phyloP scores from a whole-genome alignment of 2,329 filamentous ascomycete species.

The Colletotrichum cereale region DNA sequence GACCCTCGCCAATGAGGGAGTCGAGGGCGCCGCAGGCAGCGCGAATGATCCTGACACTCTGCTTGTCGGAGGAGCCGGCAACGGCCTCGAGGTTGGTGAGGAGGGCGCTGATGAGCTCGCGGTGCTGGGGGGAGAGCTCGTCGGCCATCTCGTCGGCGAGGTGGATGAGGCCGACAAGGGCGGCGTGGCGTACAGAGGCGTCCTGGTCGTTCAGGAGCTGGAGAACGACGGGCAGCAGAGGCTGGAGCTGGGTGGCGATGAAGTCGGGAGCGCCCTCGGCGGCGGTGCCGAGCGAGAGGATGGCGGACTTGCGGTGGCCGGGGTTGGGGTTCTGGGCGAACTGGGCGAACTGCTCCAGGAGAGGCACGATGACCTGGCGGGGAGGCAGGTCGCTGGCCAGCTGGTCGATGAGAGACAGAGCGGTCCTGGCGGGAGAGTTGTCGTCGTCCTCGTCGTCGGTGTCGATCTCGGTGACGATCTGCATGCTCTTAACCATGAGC shows the following conservation, averaged over 20 bases:
- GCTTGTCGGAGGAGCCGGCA: slow-evolving; percentile 76
- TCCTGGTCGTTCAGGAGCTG: slow-evolving; percentile 88
- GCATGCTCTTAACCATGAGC: slow-evolving; percentile 87
- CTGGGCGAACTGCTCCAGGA: slow-evolving; percentile 86
- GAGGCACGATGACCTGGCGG: slow-evolving; percentile 91
- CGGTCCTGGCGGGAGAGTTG: slow-evolving; percentile 85
- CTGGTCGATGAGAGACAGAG: slow-evolving; percentile 88
- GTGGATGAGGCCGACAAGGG: slow-evolving; percentile 88
- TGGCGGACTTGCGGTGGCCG: slow-evolving; percentile 88
- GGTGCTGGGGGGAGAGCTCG: slow-evolving; percentile 88
- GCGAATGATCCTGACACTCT: slow-evolving; percentile 87
- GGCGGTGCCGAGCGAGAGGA: slow-evolving; percentile 91
- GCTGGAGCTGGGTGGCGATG: slow-evolving; percentile 90
- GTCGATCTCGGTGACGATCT: slow-evolving; percentile 91
- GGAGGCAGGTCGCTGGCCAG: slow-evolving; percentile 90
- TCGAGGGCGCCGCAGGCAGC: slow-evolving; percentile 92
- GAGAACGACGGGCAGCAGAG: slow-evolving; percentile 87
- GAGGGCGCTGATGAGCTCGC: slow-evolving; percentile 84
- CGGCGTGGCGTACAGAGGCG: slow-evolving; percentile 85
- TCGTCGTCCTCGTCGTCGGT: slow-evolving; percentile 81
- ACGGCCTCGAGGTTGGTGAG: slow-evolving; percentile 91
- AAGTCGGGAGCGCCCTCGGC: slow-evolving; percentile 98
- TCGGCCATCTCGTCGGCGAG: slow-evolving; percentile 94
- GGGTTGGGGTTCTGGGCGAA: slow-evolving; percentile 83
- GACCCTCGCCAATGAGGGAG: slow-evolving; percentile 87